These are phyloP conservation scores for Lolium rigidum DNA, from an alignment of 176 grass and related monocot genomes.

Conservation along the genomic window DNA sequence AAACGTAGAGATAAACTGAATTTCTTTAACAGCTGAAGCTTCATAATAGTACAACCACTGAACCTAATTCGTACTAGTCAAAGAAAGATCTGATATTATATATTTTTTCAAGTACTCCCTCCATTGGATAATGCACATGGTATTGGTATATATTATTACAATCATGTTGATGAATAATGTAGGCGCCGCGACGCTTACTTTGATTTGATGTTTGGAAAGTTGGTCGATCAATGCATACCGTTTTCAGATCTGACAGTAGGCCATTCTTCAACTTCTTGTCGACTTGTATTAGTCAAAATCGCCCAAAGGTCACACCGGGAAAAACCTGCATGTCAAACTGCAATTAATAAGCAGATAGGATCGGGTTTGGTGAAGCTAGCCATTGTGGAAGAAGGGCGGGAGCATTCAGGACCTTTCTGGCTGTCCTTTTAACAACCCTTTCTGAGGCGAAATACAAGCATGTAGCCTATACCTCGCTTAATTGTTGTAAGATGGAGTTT, in stretches of 20 bases:
- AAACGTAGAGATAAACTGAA: background rate
- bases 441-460: slow-evolving; percentile 7
- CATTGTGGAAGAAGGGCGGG: slow-evolving; percentile 24
- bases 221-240: background rate
- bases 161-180: background rate
- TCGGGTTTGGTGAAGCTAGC: background rate
- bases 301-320: background rate
- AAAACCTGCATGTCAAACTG: slow-evolving; percentile 12
- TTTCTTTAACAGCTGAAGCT: background rate
- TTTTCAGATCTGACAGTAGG: slow-evolving; percentile 18
- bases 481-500: background rate
- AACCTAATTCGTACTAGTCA: background rate
- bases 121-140: background rate
- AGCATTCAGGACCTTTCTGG: background rate
- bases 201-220: background rate
- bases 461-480: background rate
- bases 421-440: background rate
- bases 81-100: background rate
- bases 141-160: background rate
- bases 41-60: background rate
- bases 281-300: background rate
- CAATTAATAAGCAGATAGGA: background rate
- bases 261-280: background rate
- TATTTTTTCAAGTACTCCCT: background rate
- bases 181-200: background rate